Evolutionary conservation across 192 early-diverging fungal species (phyloP).

Genomic region (Rhizophagus prolifer): DNA sequence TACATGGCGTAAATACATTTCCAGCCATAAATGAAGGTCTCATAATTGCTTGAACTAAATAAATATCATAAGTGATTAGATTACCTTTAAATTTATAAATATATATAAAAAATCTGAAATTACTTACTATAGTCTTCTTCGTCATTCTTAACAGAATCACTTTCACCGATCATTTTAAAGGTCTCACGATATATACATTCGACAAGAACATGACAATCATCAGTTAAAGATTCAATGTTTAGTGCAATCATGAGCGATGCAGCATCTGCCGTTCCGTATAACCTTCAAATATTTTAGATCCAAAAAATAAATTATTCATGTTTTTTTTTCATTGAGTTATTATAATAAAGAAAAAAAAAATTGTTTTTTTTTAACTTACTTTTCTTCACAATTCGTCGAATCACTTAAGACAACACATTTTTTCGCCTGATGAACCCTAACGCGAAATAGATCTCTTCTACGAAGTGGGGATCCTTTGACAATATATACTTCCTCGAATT

Average conservation of each 20-base stretch:
- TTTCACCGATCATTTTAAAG: slow-evolving; percentile 74
- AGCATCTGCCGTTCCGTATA: slow-evolving; percentile 52
- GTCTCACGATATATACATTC: slow-evolving; percentile 75
- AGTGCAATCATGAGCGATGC: slow-evolving; percentile 62
- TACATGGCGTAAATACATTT: slow-evolving; percentile 66
- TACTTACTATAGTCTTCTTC: slow-evolving; percentile 43
- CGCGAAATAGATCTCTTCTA: slow-evolving; percentile 60
- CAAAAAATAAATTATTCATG: not conserved
- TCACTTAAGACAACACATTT: slow-evolving; percentile 61
- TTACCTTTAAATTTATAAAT: not conserved
- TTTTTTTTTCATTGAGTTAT: not conserved
- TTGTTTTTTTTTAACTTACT: not conserved
- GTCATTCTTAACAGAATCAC: slow-evolving; percentile 53
- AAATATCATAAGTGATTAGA: not conserved
- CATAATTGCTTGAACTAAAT: slow-evolving; percentile 58
- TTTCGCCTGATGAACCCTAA: slow-evolving; percentile 52
- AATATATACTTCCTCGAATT: slow-evolving; percentile 53
- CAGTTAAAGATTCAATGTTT: slow-evolving; percentile 61
- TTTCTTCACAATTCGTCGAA: not conserved
- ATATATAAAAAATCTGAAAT: slow-evolving; percentile 4
- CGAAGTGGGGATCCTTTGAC: slow-evolving; percentile 57
- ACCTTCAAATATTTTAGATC: not conserved
- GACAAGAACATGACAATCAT: slow-evolving; percentile 63
- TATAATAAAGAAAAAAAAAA: no score
- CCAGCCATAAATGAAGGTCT: slow-evolving; percentile 71